phyloP scores from a whole-genome alignment of 495 filamentous ascomycete genomes.

The Bacidia rubella region DNA sequence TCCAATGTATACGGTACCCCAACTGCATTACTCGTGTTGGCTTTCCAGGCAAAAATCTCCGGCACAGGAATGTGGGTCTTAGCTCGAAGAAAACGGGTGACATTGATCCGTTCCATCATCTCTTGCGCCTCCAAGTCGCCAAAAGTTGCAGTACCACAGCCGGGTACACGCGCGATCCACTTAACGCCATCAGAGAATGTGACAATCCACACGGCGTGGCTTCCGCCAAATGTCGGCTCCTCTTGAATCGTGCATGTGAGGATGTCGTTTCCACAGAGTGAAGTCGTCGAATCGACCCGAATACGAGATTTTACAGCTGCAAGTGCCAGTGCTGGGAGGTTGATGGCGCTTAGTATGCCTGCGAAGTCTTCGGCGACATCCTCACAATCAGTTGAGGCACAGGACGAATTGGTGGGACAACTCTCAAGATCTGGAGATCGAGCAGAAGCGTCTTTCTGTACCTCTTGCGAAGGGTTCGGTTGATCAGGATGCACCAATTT shows the following conservation, averaged over 20 bases:
- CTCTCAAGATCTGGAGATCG: too few relatives aligned
- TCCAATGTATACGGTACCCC: conserved; percentile 4
- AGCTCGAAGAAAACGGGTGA: conserved; percentile 10
- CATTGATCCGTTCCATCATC: conserved; percentile 17
- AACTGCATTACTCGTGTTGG: conserved; percentile 7
- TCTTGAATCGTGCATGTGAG: neutral
- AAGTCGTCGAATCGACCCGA: neutral
- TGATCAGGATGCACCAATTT: too few relatives aligned
- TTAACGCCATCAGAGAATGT: conserved; percentile 6
- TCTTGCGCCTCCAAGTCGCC: conserved; percentile 8
- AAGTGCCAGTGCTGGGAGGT: neutral
- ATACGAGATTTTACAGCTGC: neutral
- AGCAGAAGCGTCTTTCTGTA: too few relatives aligned
- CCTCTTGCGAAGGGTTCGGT: too few relatives aligned
- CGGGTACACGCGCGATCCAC: conserved; percentile 12
- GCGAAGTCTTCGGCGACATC: too few relatives aligned
- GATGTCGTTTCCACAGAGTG: neutral
- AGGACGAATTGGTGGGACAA: too few relatives aligned
- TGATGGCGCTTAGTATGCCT: neutral
- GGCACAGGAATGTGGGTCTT: conserved; percentile 22
- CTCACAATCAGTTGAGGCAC: too few relatives aligned
- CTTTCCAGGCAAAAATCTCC: conserved; percentile 17
- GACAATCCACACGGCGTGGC: conserved; percentile 1
- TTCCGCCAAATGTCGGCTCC: neutral
- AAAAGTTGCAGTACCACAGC: conserved; percentile 8